A percentile compares a stretch with the other conserved stretches of the same genome.
These are phyloP conservation scores for Cynanchum wilfordii DNA, from an alignment of 257 asterid genomes.

Conservation along the genomic window DNA sequence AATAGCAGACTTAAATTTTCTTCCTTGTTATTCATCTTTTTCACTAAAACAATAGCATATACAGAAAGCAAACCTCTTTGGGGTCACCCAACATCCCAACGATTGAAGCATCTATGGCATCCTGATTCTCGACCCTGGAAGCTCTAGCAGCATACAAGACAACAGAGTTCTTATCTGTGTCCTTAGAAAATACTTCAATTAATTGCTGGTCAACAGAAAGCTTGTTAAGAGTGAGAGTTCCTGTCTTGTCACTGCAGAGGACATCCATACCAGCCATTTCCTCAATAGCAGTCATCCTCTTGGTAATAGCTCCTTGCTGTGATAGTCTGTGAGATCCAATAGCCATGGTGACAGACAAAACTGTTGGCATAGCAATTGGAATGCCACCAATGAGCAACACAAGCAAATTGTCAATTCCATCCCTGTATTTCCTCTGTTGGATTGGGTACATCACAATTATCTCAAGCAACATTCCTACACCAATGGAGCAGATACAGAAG, in stretches of 20 bases:
- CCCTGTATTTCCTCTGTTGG: slow-evolving; percentile 60
- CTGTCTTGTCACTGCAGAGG: slow-evolving; percentile 90
- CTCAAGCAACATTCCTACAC: slow-evolving; percentile 70
- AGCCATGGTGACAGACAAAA: slow-evolving; percentile 91
- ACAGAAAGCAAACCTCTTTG: slow-evolving; percentile 39
- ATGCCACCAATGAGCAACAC: slow-evolving; percentile 91
- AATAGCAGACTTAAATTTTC: background rate
- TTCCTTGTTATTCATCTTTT: background rate
- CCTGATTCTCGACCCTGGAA: slow-evolving; percentile 79
- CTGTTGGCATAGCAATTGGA: slow-evolving; percentile 96
- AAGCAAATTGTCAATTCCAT: slow-evolving; percentile 78
- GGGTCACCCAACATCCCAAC: slow-evolving; percentile 75
- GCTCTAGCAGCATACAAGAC: slow-evolving; percentile 69
- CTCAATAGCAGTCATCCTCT: slow-evolving; percentile 98
- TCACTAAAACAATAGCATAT: background rate
- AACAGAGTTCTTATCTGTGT: slow-evolving; percentile 44
- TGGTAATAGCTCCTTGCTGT: slow-evolving; percentile 92
- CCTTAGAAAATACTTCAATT: slow-evolving; percentile 57
- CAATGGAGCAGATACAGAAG: slow-evolving; percentile 89
- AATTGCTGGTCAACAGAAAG: slow-evolving; percentile 67
- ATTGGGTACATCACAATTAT: slow-evolving; percentile 76
- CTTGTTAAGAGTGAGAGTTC: slow-evolving; percentile 90
- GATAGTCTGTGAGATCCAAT: slow-evolving; percentile 90
- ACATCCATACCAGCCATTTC: slow-evolving; percentile 98
- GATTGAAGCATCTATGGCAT: slow-evolving; percentile 85